Conservation (phyloP, 805 yeast species). For the Blastobotrys chiropterorum region DNA sequence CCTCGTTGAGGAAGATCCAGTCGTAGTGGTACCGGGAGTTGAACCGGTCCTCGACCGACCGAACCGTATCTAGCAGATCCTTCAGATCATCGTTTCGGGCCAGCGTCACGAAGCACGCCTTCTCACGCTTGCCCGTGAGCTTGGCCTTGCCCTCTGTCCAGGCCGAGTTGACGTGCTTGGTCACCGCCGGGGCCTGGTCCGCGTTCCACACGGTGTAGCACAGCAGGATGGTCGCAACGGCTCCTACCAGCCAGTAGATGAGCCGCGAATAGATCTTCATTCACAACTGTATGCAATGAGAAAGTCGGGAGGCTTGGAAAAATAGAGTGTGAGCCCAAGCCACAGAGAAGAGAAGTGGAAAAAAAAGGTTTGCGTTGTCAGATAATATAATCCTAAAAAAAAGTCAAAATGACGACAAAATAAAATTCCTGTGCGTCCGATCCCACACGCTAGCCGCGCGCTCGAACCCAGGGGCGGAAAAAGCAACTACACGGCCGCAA, state of each 20-base stretch:
- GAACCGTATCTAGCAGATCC: conserved; percentile 51
- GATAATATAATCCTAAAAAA: too few relatives aligned
- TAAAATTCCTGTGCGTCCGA: too few relatives aligned
- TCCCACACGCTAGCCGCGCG: too few relatives aligned
- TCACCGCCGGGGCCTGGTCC: background rate
- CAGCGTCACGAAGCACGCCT: conserved; percentile 63
- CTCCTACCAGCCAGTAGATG: conserved; percentile 8
- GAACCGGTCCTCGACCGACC: conserved; percentile 60
- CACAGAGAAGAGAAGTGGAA: background rate
- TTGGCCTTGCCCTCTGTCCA: background rate
- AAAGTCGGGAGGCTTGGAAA: background rate
- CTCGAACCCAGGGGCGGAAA: too few relatives aligned
- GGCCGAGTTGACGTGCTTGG: background rate
- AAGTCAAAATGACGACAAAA: too few relatives aligned
- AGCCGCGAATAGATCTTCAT: conserved; percentile 4
- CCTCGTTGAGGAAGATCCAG: conserved; percentile 75
- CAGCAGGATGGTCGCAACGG: background rate
- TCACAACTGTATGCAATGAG: too few relatives aligned
- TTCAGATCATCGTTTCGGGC: conserved; percentile 64
- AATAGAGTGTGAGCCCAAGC: background rate
- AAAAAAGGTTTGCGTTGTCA: too few relatives aligned
- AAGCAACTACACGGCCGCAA: too few relatives aligned
- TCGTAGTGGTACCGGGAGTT: conserved; percentile 59
- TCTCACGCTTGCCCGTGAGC: conserved; percentile 22
- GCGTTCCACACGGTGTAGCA: conserved; percentile 3